Evolutionary conservation across 495 filamentous ascomycete genomes (phyloP), one percentile per base, ranked within the genome.

Genomic region (Ramalina peruviana): DNA sequence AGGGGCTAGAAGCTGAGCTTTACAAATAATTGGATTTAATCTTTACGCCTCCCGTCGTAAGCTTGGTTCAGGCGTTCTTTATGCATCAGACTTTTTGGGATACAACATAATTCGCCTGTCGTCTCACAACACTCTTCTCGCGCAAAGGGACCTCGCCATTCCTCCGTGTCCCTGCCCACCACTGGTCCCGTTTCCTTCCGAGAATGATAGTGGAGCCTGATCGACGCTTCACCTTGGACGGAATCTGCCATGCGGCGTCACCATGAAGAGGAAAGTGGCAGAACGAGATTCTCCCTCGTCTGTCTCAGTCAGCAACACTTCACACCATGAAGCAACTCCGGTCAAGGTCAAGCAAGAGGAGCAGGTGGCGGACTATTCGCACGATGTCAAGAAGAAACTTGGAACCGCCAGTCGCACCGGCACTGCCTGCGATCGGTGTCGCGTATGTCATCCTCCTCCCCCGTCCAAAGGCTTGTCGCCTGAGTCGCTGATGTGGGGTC

Each of bases 371-470:
- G 78, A 86, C 43, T 85, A 84, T 56, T 85, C 82, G 3, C 75
- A 69, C 50, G 72, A 75, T 42, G 79, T 86, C 36, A 79, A 76
- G 67, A 79, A 74, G 64, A 76, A 76, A 58, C 64, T 81, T 44
- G 71, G 72, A 52, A 73, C 72, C 17, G 81, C 80, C 45, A 79
- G 74, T 17, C 73, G 86, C 16, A 92, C 85, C 0, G 84, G 85
- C 3, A 87, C 92, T 62, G 88, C 88, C 4, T 95, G 88, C 72
- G 88, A 94, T 60, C 74, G 88, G 44, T 95, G 88, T 72, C 88
- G 88, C 73, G 87, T 88, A 67, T 64, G 20, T 42, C 37, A 13
- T 38, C 30, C 27, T 19, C 20, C 15, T 3, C 40, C 43, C 19
- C 33, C 17, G 25, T 6, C 23, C 23, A 15, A 42, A 11, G 4